Conservation (phyloP, 2,329 filamentous ascomycete species). For the Conoideocrella luteorostrata region DNA sequence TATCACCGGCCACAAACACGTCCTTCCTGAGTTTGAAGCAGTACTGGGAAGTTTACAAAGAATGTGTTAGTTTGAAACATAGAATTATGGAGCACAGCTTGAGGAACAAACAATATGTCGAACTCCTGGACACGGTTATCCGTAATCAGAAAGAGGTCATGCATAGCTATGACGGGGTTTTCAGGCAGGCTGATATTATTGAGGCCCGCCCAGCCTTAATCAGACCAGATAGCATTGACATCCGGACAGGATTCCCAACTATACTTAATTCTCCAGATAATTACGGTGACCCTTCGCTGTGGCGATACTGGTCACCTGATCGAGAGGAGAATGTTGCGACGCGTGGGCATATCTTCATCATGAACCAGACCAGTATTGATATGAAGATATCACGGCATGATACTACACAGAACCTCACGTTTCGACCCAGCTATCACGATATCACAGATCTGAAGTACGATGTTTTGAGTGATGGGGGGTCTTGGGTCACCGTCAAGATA, state of each 20-base stretch:
- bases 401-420: background rate
- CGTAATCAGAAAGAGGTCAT: too few relatives aligned
- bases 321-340: background rate
- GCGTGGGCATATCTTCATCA: background rate
- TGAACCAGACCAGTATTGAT: background rate
- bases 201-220: background rate
- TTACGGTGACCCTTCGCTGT: background rate
- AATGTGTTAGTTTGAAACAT: background rate
- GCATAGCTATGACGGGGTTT: too few relatives aligned
- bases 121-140: background rate
- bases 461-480: constrained; percentile 17
- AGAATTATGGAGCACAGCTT: background rate
- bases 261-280: background rate
- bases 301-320: background rate
- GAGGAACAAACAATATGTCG: background rate
- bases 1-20: background rate
- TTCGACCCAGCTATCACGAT: background rate
- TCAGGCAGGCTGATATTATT: too few relatives aligned
- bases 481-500: constrained; percentile 4
- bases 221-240: background rate
- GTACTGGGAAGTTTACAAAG: background rate
- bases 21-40: background rate
- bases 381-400: background rate
- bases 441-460: background rate
- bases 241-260: background rate